Percentiles rank a stretch among this genome's conserved stretches.
These are phyloP conservation scores for Jacaranda copaia DNA, from an alignment of 257 asterid species.

Conservation along the genomic window DNA sequence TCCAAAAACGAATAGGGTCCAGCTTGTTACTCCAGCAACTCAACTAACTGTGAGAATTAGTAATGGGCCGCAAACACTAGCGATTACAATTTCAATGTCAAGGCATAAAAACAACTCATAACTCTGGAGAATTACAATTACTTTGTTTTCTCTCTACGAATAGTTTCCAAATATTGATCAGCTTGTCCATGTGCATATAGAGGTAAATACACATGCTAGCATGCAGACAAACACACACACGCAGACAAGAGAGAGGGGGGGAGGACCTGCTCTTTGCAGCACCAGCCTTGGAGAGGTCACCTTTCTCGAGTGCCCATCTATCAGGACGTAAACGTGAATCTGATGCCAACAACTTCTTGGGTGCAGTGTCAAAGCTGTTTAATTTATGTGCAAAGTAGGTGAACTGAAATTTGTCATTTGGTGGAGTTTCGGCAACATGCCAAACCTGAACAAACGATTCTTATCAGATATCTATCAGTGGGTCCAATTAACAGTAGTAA, in stretches of 20 bases:
- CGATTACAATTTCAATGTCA: too few relatives aligned
- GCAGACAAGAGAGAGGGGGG: background rate
- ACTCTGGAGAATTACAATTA: background rate
- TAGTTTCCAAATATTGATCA: background rate
- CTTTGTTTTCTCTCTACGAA: background rate
- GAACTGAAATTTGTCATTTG: conserved; percentile 85
- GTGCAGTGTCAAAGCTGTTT: conserved; percentile 93
- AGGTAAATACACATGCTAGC: background rate
- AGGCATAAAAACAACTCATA: background rate
- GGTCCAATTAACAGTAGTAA: background rate
- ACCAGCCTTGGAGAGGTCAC: conserved; percentile 92
- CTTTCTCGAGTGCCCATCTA: conserved; percentile 95
- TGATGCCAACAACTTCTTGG: conserved; percentile 84
- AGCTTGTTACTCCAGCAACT: too few relatives aligned
- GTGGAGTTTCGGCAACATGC: conserved; percentile 76
- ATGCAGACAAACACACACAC: background rate
- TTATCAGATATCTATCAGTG: conserved; percentile 21
- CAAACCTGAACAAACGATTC: conserved; percentile 66
- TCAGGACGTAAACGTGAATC: conserved; percentile 99
- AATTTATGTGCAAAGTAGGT: conserved; percentile 93
- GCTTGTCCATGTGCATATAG: background rate
- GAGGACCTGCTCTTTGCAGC: conserved; percentile 86
- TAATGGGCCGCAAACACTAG: too few relatives aligned
- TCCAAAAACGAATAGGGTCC: too few relatives aligned
- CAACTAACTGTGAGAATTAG: too few relatives aligned